These are phyloP conservation scores for Tardiomyces digboiensis DNA, from an alignment of 1,139 yeast species.

Conservation along the genomic window DNA sequence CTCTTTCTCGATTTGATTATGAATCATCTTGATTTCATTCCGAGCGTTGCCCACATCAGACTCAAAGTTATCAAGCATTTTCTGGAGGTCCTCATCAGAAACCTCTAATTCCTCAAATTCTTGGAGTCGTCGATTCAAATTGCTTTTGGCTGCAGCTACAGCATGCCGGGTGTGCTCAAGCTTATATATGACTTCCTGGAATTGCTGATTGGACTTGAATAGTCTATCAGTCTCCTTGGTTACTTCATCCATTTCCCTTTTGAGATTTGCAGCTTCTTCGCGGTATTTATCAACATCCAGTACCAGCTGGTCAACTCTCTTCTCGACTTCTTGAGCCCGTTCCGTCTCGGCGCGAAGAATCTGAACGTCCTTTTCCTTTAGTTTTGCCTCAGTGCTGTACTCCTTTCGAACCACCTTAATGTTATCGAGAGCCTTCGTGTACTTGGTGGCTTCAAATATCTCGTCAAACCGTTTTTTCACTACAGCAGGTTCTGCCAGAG, in stretches of 20 bases:
- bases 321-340: conserved; percentile 52
- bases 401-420: conserved; percentile 72
- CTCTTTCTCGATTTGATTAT: neutral
- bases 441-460: conserved; percentile 90
- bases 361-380: conserved; percentile 68
- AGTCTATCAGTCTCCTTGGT: conserved; percentile 53
- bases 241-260: conserved; percentile 40
- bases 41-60: conserved; percentile 31
- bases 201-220: conserved; percentile 72
- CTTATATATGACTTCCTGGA: conserved; percentile 61
- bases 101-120: conserved; percentile 29
- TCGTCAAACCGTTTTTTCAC: conserved; percentile 93
- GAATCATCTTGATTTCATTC: neutral
- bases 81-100: conserved; percentile 40
- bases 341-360: conserved; percentile 67
- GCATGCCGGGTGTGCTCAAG: conserved; percentile 48
- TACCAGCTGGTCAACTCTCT: conserved; percentile 38
- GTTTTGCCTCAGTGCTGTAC: conserved; percentile 60
- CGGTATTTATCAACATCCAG: conserved; percentile 37
- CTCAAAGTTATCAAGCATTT: conserved; percentile 46
- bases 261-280: conserved; percentile 41
- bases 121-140: conserved; percentile 36
- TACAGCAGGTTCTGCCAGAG: conserved; percentile 73
- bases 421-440: conserved; percentile 80
- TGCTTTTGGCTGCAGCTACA: conserved; percentile 36